Evolutionary conservation across 257 asterid species (phyloP).

Genomic region (Plantago major): DNA sequence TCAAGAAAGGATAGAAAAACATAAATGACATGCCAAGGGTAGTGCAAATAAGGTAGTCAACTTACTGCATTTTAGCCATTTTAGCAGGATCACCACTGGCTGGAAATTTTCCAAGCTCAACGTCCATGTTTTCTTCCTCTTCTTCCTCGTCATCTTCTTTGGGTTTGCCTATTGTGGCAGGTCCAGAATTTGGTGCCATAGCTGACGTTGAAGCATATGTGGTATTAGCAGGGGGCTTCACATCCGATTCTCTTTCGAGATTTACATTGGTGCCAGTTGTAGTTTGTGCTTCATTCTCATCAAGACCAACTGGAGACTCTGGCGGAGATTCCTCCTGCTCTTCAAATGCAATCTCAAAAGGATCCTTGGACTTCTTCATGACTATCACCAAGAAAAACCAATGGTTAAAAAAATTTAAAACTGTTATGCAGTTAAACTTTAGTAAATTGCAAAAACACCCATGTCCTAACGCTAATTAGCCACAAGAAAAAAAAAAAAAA

Average conservation of each 20-base stretch:
- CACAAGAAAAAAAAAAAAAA: no score
- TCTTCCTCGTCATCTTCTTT: conserved; percentile 95
- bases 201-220: conserved; percentile 43
- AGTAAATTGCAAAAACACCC: no score
- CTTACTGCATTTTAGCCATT: conserved; percentile 91
- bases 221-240: conserved; percentile 26
- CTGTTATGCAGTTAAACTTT: no score
- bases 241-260: conserved; percentile 33
- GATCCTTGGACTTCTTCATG: conserved; percentile 94
- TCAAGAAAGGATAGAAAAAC: no score
- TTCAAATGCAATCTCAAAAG: conserved; percentile 82
- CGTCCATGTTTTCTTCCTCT: conserved; percentile 89
- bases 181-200: conserved; percentile 25
- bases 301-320: conserved; percentile 70
- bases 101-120: conserved; percentile 67
- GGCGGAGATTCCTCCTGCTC: conserved; percentile 91
- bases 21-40: no score
- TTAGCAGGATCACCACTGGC: conserved; percentile 74
- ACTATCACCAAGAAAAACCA: conserved; percentile 3
- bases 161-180: conserved; percentile 44
- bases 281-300: conserved; percentile 57
- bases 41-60: conserved; percentile 12
- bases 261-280: conserved; percentile 32
- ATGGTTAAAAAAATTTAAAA: no score
- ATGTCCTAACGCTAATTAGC: no score